Evolutionary conservation across 208 protist genomes (phyloP).

Genomic region (Kentomonas sorsogonicus): DNA sequence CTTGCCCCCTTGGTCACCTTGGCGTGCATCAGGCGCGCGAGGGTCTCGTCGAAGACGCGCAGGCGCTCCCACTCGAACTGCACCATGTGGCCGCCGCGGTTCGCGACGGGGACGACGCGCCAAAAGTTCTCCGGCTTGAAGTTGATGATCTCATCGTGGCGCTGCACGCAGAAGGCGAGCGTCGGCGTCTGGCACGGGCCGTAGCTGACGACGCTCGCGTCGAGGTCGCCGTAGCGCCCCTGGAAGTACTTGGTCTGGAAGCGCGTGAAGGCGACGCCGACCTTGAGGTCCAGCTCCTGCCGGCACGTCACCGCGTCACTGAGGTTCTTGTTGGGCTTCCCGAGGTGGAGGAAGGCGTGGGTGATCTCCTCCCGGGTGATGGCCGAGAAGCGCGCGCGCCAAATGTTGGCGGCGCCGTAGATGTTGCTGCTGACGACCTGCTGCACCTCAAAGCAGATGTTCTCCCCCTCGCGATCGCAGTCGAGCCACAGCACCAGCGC

Average conservation of each 20-base stretch:
- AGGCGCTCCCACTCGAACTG: conserved; percentile 88
- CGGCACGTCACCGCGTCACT: conserved; percentile 92
- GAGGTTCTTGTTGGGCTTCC: conserved; percentile 87
- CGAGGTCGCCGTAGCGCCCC: conserved; percentile 86
- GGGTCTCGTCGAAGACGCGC: conserved; percentile 86
- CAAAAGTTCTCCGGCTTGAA: conserved; percentile 92
- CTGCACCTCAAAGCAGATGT: conserved; percentile 97
- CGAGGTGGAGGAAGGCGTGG: conserved; percentile 77
- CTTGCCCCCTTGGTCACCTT: conserved; percentile 46
- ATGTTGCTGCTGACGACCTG: conserved; percentile 66
- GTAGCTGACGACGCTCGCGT: conserved; percentile 90
- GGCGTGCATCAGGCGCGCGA: conserved; percentile 66
- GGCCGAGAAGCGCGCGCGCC: conserved; percentile 89
- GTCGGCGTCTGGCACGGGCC: conserved; percentile 97
- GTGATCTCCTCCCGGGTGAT: conserved; percentile 85
- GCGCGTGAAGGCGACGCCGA: conserved; percentile 93
- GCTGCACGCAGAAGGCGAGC: conserved; percentile 90
- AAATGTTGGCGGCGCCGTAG: conserved; percentile 63
- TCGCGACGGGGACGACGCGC: conserved; percentile 61
- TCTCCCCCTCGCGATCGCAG: conserved; percentile 96
- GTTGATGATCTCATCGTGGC: conserved; percentile 89
- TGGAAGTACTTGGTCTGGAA: conserved; percentile 91
- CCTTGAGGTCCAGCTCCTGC: conserved; percentile 95
- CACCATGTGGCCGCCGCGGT: conserved; percentile 52
- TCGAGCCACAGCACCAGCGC: conserved; percentile 93